Base-by-base conservation (phyloP, 2,329 filamentous ascomycete species). In the Cadophora malorum region DNA sequence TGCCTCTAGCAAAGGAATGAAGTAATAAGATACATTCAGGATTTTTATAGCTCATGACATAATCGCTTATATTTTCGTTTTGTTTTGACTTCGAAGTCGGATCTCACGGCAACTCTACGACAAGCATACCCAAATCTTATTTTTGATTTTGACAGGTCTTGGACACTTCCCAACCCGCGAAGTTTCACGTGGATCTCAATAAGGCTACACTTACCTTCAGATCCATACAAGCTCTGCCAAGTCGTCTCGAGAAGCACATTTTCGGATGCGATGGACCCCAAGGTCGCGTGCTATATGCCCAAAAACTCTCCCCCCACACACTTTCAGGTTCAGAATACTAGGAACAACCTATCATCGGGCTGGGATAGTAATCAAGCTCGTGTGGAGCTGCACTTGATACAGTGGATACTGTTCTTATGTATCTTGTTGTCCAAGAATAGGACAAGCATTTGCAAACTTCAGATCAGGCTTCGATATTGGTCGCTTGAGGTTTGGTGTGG, bases 191-290 rank as follows among this genome's bases (percentile, higher is more conserved):
- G 52, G 52, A 2, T 31, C 33, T 25, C 0, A 6, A 1, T 2
- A 38, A 38, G 35, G 35, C 35, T 38, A 38, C 23, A 31, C 7
- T 12, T 19, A 7, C 10, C 52, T n/a, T 28, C 52, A 55, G 12
- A 33, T 28, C 52, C 3, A 55, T 12, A 55, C 9, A 55, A 55
- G 52, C 52, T 33, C 28, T 4, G 52, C 52, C 52, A 33, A 55
- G 52, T 55, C 52, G 52, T 55, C 52, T 55, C 25, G 25, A 33
- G 25, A 55, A 55, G 52, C 14, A 55, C 52, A 33, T n/a, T 55
- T 55, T n/a, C 14, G 19, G 14, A 31, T 55, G 14, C 23, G 19
- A 31, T 55, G 4, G 52, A 19, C 16, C 52, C 28, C 16, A 55
- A n/a, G 16, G 6, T 55, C 23, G 52, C 14, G 19, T 55, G 28